These are phyloP conservation scores for Plenodomus tracheiphilus DNA, from an alignment of 2,329 filamentous ascomycete species.

Conservation along the genomic window DNA sequence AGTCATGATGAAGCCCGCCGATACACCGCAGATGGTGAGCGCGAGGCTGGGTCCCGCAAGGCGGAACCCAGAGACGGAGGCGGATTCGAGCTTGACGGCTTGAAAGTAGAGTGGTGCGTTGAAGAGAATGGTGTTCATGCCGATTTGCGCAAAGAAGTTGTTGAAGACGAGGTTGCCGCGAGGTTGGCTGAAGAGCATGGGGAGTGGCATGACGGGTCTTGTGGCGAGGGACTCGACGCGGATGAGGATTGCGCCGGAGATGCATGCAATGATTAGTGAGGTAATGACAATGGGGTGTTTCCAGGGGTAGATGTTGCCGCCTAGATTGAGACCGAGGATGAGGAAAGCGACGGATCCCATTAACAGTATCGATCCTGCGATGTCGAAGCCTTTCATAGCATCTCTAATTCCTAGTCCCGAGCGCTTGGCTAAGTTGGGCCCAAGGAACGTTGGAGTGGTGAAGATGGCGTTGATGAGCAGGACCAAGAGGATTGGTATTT, in stretches of 20 bases:
- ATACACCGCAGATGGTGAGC: conserved; percentile 47
- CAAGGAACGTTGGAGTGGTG: conserved; percentile 51
- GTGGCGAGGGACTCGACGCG: conserved; percentile 43
- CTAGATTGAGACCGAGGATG: conserved; percentile 57
- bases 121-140: conserved; percentile 64
- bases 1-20: conserved; percentile 50
- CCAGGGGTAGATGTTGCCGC: conserved; percentile 58
- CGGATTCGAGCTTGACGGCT: conserved; percentile 56
- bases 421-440: conserved; percentile 48
- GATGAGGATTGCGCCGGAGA: conserved; percentile 48
- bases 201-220: conserved; percentile 55
- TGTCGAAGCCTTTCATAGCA: conserved; percentile 54
- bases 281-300: conserved; percentile 54
- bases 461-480: conserved; percentile 49
- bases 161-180: conserved; percentile 55
- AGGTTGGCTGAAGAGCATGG: conserved; percentile 52
- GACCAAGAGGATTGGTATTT: conserved; percentile 54
- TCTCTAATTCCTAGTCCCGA: conserved; percentile 48
- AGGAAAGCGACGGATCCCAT: conserved; percentile 52
- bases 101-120: conserved; percentile 71
- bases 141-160: conserved; percentile 56
- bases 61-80: conserved; percentile 72
- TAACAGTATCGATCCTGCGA: conserved; percentile 54
- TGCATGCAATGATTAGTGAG: conserved; percentile 48
- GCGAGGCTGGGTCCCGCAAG: conserved; percentile 66